Evolutionary conservation across 305 asterid species (phyloP).

Genomic region (Salvia sclarea): DNA sequence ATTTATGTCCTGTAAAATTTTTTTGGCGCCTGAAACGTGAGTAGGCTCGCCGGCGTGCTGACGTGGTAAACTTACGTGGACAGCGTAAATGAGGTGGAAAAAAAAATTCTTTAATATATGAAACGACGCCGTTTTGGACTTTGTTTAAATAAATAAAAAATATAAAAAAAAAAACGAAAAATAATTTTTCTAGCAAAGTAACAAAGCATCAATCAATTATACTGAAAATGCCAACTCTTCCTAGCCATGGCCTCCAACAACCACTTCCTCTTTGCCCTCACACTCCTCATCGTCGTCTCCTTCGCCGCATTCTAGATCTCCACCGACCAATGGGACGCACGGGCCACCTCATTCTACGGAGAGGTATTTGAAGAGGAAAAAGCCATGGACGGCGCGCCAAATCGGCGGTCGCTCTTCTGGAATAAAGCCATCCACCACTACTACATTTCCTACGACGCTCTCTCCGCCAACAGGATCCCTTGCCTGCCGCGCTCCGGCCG

Average conservation of each 20-base stretch:
- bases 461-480: slow-evolving; percentile 73
- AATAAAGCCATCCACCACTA: slow-evolving; percentile 41
- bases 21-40: no score
- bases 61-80: no score
- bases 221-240: slow-evolving; percentile 7
- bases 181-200: no score
- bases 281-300: slow-evolving; percentile 32
- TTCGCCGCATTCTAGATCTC: slow-evolving; percentile 37
- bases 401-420: slow-evolving; percentile 68
- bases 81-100: no score
- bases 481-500: slow-evolving; percentile 89
- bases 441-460: slow-evolving; percentile 86
- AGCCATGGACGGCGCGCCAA: slow-evolving; percentile 23
- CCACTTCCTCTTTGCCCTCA: slow-evolving; percentile 14
- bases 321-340: slow-evolving; percentile 35
- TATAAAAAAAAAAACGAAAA: no score
- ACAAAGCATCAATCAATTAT: neutral
- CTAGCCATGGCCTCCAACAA: slow-evolving; percentile 30
- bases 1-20: no score
- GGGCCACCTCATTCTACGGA: slow-evolving; percentile 35
- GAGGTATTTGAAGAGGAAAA: slow-evolving; percentile 35
- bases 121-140: no score
- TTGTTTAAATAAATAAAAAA: no score
- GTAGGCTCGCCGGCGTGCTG: no score
- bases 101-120: no score